Evolutionary conservation across 176 grass and related monocot genomes (phyloP).

Genomic region (Musa schizocarpa): DNA sequence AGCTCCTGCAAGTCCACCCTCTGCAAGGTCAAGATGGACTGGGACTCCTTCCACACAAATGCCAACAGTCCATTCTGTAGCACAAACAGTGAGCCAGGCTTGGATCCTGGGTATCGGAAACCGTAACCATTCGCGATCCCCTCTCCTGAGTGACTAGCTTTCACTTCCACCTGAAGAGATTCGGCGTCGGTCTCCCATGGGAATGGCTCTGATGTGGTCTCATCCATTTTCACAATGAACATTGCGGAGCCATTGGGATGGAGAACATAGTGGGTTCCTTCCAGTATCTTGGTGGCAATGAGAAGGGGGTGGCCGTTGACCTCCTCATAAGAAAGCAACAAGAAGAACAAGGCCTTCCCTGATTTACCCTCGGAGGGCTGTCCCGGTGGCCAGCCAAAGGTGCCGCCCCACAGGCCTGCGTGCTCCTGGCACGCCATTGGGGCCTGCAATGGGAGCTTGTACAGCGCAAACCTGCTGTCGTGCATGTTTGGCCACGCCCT

Average conservation of each 20-base stretch:
- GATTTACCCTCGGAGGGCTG: slow-evolving; percentile 42
- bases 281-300: slow-evolving; percentile 78
- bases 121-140: slow-evolving; percentile 71
- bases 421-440: slow-evolving; percentile 36
- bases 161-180: slow-evolving; percentile 25
- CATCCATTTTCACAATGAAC: slow-evolving; percentile 44
- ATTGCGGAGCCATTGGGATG: slow-evolving; percentile 84
- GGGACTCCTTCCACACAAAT: slow-evolving; percentile 80
- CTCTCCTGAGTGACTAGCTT: slow-evolving; percentile 35
- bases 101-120: slow-evolving; percentile 77
- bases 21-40: slow-evolving; percentile 49
- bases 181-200: slow-evolving; percentile 57
- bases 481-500: slow-evolving; percentile 73
- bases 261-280: slow-evolving; percentile 76
- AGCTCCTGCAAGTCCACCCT: slow-evolving; percentile 56
- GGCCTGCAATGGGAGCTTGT: slow-evolving; percentile 52
- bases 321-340: slow-evolving; percentile 74
- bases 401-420: slow-evolving; percentile 76
- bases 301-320: slow-evolving; percentile 40
- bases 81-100: slow-evolving; percentile 71
- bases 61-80: slow-evolving; percentile 53
- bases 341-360: slow-evolving; percentile 66
- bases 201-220: slow-evolving; percentile 34
- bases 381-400: slow-evolving; percentile 72
- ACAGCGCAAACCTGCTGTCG: slow-evolving; percentile 63